Conservation (phyloP, 768 basidiomycete species). For the Epithele typhae region DNA sequence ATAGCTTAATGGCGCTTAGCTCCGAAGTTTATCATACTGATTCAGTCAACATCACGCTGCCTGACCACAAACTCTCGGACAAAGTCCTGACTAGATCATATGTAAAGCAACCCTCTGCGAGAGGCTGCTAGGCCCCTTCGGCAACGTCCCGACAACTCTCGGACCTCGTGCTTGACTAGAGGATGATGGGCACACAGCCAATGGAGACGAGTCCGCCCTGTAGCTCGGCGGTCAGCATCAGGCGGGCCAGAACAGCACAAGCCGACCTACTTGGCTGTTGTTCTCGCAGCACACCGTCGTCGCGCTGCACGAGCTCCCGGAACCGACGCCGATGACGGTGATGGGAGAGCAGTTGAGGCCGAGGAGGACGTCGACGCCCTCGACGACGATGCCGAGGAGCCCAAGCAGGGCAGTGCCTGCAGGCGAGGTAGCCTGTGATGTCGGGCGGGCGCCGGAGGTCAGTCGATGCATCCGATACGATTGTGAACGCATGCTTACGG, state of each 20-base stretch:
- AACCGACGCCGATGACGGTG: slow-evolving; percentile 11
- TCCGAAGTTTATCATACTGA: no score
- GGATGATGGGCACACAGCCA: slow-evolving; percentile 1
- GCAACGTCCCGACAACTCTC: no score
- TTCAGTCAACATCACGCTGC: no score
- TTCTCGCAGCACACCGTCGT: slow-evolving; percentile 16
- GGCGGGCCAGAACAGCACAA: no score
- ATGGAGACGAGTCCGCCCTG: slow-evolving; percentile 4
- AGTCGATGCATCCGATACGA: not conserved
- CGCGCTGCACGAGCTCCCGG: slow-evolving; percentile 1
- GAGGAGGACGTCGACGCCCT: slow-evolving; percentile 8
- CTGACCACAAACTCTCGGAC: no score
- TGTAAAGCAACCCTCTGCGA: no score
- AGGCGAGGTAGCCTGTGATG: slow-evolving; percentile 2
- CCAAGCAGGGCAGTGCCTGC: slow-evolving; percentile 3
- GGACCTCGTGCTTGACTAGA: not conserved
- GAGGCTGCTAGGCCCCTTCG: no score
- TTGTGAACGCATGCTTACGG: not conserved
- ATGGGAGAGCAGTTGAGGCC: slow-evolving; percentile 15
- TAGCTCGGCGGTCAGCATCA: not conserved
- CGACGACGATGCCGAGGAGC: slow-evolving; percentile 12
- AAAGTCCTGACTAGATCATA: no score
- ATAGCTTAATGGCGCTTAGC: no score
- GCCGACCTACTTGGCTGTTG: slow-evolving; percentile 12
- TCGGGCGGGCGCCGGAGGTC: no score